phyloP scores from a whole-genome alignment of 305 asterid species.

The Fraxinus sp. region DNA sequence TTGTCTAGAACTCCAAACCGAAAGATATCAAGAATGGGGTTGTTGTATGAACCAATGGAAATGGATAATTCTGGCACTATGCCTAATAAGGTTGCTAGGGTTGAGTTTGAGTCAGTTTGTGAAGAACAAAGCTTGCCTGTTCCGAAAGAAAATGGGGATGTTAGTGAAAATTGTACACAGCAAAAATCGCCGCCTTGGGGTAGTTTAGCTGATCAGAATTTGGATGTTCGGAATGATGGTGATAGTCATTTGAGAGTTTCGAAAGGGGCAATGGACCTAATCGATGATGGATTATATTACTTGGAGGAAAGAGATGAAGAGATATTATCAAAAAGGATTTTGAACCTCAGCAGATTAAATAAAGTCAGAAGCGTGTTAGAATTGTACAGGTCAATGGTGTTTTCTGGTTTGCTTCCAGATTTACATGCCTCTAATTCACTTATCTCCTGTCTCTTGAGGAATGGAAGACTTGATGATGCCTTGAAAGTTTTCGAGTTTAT shows the following conservation, averaged over 20 bases:
- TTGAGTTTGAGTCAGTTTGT: constrained; percentile 37
- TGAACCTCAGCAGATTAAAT: constrained; percentile 75
- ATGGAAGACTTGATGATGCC: constrained; percentile 60
- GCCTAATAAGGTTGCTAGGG: constrained; percentile 33
- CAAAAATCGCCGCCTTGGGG: constrained; percentile 39
- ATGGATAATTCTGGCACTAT: neutral
- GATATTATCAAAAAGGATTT: constrained; percentile 61
- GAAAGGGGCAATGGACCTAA: constrained; percentile 18
- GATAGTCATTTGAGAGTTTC: constrained; percentile 17
- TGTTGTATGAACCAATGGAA: constrained; percentile 9
- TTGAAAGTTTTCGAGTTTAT: constrained; percentile 56
- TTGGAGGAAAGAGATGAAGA: constrained; percentile 76
- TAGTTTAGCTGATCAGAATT: constrained; percentile 29
- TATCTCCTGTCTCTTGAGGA: constrained; percentile 66
- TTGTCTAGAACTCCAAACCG: constrained; percentile 22
- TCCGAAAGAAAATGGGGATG: constrained; percentile 29
- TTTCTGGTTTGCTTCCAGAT: constrained; percentile 55
- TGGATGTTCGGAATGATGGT: constrained; percentile 18
- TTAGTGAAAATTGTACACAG: constrained; percentile 30
- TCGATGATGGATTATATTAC: constrained; percentile 43
- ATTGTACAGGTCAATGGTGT: constrained; percentile 66
- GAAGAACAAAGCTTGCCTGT: constrained; percentile 23
- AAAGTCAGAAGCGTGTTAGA: constrained; percentile 63
- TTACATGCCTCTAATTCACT: constrained; percentile 86
- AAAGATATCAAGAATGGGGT: constrained; percentile 7